Percentiles rank a stretch among this genome's conserved stretches.
phyloP scores from a whole-genome alignment of 345 rosid genomes.

The Hibiscus tridactylites region DNA sequence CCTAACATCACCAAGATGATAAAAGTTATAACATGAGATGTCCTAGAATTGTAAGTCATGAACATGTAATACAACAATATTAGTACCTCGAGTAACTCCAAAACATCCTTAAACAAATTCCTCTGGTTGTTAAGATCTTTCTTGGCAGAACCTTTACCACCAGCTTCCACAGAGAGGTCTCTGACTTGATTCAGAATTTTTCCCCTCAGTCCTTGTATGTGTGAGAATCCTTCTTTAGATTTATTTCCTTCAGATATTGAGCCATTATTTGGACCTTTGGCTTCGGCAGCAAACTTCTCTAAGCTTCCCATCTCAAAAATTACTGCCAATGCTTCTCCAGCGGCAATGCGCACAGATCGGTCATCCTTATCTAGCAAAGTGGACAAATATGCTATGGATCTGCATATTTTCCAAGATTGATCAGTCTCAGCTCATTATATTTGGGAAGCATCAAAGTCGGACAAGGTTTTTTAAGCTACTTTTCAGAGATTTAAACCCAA shows the following conservation, averaged over 20 bases:
- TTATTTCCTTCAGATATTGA: slow-evolving; percentile 26
- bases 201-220: slow-evolving; percentile 54
- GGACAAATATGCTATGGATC: slow-evolving; percentile 65
- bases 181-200: slow-evolving; percentile 61
- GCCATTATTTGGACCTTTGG: not conserved
- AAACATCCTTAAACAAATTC: slow-evolving; percentile 68
- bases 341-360: slow-evolving; percentile 80
- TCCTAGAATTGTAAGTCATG: not conserved
- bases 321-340: slow-evolving; percentile 83
- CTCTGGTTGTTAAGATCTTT: slow-evolving; percentile 87
- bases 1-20: slow-evolving; percentile 27
- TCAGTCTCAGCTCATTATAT: not conserved
- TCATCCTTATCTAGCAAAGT: slow-evolving; percentile 73
- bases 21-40: not conserved
- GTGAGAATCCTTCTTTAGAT: slow-evolving; percentile 34
- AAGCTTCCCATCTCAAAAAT: slow-evolving; percentile 65
- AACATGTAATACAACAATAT: not conserved
- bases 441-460: not conserved
- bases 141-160: slow-evolving; percentile 86
- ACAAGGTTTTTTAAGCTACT: not conserved
- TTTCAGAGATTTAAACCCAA: not conserved
- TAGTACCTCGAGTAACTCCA: slow-evolving; percentile 67
- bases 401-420: slow-evolving; percentile 21
- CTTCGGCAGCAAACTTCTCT: slow-evolving; percentile 53
- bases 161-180: slow-evolving; percentile 78